phyloP scores from a whole-genome alignment of 139 green algal species.

The Tetraselmis striata region DNA sequence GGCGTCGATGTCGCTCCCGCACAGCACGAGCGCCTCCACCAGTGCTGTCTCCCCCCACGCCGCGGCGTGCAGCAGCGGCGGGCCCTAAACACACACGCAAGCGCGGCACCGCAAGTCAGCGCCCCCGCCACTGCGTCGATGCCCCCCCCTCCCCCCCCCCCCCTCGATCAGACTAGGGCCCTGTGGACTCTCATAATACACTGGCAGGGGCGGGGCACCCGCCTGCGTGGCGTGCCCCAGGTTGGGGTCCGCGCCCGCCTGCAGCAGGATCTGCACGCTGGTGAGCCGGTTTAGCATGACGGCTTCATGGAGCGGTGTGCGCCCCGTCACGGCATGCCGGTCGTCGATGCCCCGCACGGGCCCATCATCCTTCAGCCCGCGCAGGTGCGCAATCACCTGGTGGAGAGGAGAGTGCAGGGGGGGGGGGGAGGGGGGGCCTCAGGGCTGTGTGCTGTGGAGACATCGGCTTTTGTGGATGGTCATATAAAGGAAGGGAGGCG shows the following conservation, averaged over 20 bases:
- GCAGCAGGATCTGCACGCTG: constrained; percentile 34
- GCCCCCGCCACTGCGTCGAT: too few species aligned
- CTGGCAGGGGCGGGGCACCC: too few species aligned
- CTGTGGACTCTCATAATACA: too few species aligned
- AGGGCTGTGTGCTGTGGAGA: too few species aligned
- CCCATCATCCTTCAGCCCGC: not conserved
- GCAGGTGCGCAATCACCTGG: not conserved
- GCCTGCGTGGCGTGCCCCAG: constrained; percentile 29
- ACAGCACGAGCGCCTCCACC: constrained; percentile 33
- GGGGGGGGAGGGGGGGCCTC: too few species aligned
- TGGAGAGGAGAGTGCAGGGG: not conserved
- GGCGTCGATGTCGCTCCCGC: constrained; percentile 28
- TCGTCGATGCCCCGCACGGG: constrained; percentile 13
- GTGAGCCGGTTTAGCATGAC: constrained; percentile 23
- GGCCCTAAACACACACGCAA: not conserved
- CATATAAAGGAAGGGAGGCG: too few species aligned
- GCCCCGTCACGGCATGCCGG: constrained; percentile 21
- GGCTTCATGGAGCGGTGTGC: constrained; percentile 43
- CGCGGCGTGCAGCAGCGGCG: constrained; percentile 27
- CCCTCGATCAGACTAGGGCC: too few species aligned
- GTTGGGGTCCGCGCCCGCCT: constrained; percentile 35
- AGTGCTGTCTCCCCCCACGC: constrained; percentile 23
- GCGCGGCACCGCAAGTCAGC: too few species aligned
- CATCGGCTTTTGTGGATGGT: too few species aligned
- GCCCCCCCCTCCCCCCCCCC: too few species aligned